Evolutionary conservation across 192 early-diverging fungal genomes (phyloP).

Genomic region (Linnemannia elongata): DNA sequence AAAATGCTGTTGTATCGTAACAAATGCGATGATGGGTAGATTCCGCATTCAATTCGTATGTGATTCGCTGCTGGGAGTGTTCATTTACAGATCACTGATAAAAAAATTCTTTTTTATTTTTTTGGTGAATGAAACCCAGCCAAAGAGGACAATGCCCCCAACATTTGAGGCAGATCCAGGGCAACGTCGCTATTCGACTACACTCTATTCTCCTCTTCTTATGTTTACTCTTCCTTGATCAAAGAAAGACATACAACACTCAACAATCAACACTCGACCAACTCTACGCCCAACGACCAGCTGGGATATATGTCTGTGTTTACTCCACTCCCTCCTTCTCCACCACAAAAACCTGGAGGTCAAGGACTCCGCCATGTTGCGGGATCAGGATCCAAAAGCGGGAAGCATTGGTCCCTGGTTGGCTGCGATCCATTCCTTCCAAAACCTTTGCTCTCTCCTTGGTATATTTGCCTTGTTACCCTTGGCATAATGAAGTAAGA

Average conservation of each 20-base stretch:
- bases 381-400: neutral
- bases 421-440: neutral
- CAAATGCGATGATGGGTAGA: neutral
- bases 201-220: no score
- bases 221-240: neutral
- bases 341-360: neutral
- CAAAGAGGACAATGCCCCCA: constrained; percentile 12
- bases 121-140: constrained; percentile 27
- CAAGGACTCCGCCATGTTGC: neutral
- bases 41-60: neutral
- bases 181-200: neutral
- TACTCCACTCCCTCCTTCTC: neutral
- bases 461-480: no score
- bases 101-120: constrained; percentile 11
- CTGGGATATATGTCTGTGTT: neutral
- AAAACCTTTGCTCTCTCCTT: neutral
- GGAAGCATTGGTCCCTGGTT: neutral
- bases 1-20: neutral
- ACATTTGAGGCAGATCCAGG: constrained; percentile 8
- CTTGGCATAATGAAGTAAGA: neutral
- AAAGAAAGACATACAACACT: neutral
- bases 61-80: neutral
- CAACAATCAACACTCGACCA: no score
- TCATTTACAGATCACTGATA: neutral
- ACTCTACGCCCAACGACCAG: neutral